These are phyloP conservation scores for Massariosphaeria phaeospora DNA, from an alignment of 495 filamentous ascomycete species.

Conservation along the genomic window DNA sequence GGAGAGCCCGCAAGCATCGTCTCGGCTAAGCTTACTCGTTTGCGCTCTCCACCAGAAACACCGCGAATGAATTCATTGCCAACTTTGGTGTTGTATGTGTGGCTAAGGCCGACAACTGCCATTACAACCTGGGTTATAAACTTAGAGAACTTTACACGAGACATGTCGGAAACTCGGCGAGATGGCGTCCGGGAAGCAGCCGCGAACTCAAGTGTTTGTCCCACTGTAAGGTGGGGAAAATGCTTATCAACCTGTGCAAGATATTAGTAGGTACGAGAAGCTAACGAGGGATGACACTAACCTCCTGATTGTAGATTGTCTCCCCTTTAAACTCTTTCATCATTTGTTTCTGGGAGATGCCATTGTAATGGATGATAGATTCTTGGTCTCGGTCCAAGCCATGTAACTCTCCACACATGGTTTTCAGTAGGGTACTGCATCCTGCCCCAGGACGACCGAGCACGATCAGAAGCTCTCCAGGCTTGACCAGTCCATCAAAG, in stretches of 20 bases:
- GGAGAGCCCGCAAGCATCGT: slow-evolving; percentile 40
- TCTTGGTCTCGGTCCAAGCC: slow-evolving; percentile 11
- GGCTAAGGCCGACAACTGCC: slow-evolving; percentile 38
- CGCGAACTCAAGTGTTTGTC: slow-evolving; percentile 39
- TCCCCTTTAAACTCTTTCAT: slow-evolving; percentile 40
- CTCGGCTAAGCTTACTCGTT: slow-evolving; percentile 41
- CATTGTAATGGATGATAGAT: slow-evolving; percentile 25
- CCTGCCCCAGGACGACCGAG: slow-evolving; percentile 47
- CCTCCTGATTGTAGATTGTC: slow-evolving; percentile 35
- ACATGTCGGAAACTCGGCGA: slow-evolving; percentile 19
- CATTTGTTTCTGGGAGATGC: slow-evolving; percentile 22
- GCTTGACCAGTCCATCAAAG: slow-evolving; percentile 19
- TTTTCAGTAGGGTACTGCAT: slow-evolving; percentile 42
- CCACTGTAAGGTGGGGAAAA: slow-evolving; percentile 37
- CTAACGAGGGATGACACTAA: slow-evolving; percentile 32
- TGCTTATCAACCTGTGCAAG: slow-evolving; percentile 40
- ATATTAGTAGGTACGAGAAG: slow-evolving; percentile 33
- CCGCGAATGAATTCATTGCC: slow-evolving; percentile 42
- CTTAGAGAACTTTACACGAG: slow-evolving; percentile 24
- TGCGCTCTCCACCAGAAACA: slow-evolving; percentile 40
- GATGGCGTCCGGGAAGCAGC: slow-evolving; percentile 42
- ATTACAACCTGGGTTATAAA: slow-evolving; percentile 37
- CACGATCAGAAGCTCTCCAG: slow-evolving; percentile 47
- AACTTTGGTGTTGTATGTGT: slow-evolving; percentile 40
- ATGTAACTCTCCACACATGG: slow-evolving; percentile 17